phyloP scores from a whole-genome alignment of 768 basidiomycete species.

The Hydnomerulius pinastri region DNA sequence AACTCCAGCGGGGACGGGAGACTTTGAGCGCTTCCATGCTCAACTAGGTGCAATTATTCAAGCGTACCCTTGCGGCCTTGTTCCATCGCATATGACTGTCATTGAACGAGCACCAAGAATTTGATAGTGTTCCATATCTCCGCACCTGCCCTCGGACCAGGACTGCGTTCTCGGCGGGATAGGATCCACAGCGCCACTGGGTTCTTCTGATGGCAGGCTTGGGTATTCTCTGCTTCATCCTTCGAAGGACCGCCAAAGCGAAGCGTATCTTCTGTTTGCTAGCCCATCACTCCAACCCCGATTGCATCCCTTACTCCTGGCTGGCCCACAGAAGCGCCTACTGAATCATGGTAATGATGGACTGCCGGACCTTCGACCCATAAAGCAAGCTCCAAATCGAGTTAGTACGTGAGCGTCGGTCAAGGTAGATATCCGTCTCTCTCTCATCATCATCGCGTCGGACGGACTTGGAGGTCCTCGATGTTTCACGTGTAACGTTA shows the following conservation, averaged over 20 bases:
- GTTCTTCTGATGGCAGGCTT: not conserved
- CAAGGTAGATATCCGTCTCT: not conserved
- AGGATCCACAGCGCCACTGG: not conserved
- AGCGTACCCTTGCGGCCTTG: not conserved
- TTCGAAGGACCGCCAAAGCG: not conserved
- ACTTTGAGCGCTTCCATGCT: slow-evolving; percentile 8
- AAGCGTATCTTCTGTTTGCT: not conserved
- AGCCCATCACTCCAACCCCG: not conserved
- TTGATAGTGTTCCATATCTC: not conserved
- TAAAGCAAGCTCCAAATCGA: not conserved
- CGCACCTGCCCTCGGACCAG: not conserved
- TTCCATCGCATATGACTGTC: not conserved
- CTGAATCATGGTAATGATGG: not conserved
- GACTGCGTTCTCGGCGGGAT: not conserved
- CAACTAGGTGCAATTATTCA: not conserved
- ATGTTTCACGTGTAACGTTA: slow-evolving; percentile 33
- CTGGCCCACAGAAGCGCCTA: not conserved
- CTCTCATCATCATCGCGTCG: not conserved
- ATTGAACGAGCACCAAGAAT: not conserved
- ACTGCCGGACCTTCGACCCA: not conserved
- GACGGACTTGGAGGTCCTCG: slow-evolving; percentile 13
- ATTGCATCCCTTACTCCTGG: no score
- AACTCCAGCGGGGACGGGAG: not conserved
- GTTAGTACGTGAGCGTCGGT: not conserved
- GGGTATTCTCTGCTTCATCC: not conserved